Conservation (phyloP, 176 grass and related monocot species). For the Rhipidocladum racemiflorum region DNA sequence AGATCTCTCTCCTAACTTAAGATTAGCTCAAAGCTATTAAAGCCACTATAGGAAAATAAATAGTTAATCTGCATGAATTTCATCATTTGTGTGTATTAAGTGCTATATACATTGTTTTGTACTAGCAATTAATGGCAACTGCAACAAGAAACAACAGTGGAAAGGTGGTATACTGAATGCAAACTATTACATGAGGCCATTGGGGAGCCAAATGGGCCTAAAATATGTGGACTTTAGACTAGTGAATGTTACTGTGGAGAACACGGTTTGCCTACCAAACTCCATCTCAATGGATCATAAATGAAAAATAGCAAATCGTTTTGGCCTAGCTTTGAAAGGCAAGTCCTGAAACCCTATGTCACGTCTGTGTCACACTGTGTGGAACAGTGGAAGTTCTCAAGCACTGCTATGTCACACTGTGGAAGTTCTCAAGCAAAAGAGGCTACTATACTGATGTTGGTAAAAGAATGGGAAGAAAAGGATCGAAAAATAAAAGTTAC, state of each 20-base stretch:
- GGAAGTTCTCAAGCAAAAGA: constrained; percentile 6
- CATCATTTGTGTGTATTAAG: background rate
- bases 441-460: background rate
- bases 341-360: background rate
- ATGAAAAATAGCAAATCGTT: background rate
- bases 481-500: constrained; percentile 12
- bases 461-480: constrained; percentile 11
- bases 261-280: constrained; percentile 9
- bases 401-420: too few species aligned
- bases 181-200: constrained; percentile 13
- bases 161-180: background rate
- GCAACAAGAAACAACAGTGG: background rate
- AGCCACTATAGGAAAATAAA: background rate
- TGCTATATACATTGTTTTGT: too few species aligned
- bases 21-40: background rate
- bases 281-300: background rate
- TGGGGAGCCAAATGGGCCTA: background rate
- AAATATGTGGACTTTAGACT: background rate
- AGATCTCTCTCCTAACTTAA: background rate
- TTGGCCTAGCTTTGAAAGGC: background rate
- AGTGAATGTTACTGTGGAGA: constrained; percentile 24
- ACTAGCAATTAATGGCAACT: background rate
- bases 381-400: too few species aligned
- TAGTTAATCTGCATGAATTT: background rate
- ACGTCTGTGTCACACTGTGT: too few species aligned